Evolutionary conservation across 345 rosid genomes (phyloP), one percentile per base, ranked within the genome.

Genomic region (Populus simonii): DNA sequence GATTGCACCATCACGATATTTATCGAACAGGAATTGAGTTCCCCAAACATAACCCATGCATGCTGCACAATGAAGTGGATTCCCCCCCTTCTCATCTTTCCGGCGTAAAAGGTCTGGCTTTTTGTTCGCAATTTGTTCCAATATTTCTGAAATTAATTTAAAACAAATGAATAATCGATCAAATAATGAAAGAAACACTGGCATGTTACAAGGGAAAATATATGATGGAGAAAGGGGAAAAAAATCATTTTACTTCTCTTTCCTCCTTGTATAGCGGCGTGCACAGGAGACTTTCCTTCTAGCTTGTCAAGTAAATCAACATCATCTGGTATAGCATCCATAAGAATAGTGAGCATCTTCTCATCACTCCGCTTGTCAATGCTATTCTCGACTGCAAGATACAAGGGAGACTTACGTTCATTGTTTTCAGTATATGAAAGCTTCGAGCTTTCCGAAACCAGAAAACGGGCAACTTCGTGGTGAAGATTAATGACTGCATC

Each of bases 1-100:
- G 31, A 72, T 6, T 53, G 39, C 39, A 4, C 62, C 29, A 3
- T 49, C 74, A 1, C 41, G 12, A 33, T 15, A 20, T 51, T 4
- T 11, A 1, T 51, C 0, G 18, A 49, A 3, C 25, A 72, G 39
- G 65, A 55, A 17, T 12, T 10, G 27, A 17, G 22, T 22, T 9
- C 16, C 31, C 7, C 1, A 1, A 5, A 31, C 17, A 33, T 16
- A 27, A 51, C 43, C 75, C 8, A 27, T 8, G 9, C 22, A 51
- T 49, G 75, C 75, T 47, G 25, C 36, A 17, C 20, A 72, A 7
- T 72, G 75, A 33, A 72, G 45, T n/a, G 22, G 43, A 72, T 49
- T 72, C 6, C 1, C 63, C 13, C 8, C 65, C 0, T 33, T 33
- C 8, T 53, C 20, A n/a, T 72, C 75, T 72, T 35, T 20, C 18